These are phyloP conservation scores for Rhodosporidiobolus sp. DNA, from an alignment of 768 basidiomycete species.

Conservation along the genomic window DNA sequence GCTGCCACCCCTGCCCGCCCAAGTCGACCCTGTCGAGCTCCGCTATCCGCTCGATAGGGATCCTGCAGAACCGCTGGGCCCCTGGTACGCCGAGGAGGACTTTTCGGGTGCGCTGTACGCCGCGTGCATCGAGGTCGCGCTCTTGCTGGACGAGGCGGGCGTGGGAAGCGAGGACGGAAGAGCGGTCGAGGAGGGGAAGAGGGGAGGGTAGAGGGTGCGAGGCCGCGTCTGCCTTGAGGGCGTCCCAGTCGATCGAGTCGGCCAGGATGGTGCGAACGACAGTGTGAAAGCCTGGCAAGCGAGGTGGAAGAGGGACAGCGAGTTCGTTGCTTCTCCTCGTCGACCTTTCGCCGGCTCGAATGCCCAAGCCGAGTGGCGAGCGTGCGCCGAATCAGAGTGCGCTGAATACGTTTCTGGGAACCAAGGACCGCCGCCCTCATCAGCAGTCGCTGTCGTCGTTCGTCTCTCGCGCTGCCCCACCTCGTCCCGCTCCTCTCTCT, in stretches of 20 bases:
- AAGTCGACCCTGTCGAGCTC: neutral
- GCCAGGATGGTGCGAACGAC: neutral
- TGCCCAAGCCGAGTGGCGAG: constrained; percentile 1
- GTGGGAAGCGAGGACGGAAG: constrained; percentile 1
- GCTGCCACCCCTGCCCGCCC: neutral
- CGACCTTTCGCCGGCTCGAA: neutral
- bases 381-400: constrained; percentile 14
- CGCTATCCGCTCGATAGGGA: neutral
- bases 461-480: neutral
- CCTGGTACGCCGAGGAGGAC: constrained; percentile 7
- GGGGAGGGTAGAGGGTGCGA: neutral
- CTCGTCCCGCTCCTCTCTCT: neutral
- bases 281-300: neutral
- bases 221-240: neutral
- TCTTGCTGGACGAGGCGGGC: neutral
- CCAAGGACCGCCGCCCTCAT: constrained; percentile 18
- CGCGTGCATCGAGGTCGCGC: neutral
- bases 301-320: neutral
- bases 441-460: neutral
- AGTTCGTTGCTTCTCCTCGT: neutral
- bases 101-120: neutral
- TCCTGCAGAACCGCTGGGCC: neutral
- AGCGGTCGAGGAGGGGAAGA: neutral
- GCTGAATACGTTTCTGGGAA: constrained; percentile 18
- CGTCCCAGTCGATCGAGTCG: neutral